Percentiles rank a stretch among this genome's conserved stretches.
phyloP scores from a whole-genome alignment of 345 rosid genomes.

The Alliaria petiolata region DNA sequence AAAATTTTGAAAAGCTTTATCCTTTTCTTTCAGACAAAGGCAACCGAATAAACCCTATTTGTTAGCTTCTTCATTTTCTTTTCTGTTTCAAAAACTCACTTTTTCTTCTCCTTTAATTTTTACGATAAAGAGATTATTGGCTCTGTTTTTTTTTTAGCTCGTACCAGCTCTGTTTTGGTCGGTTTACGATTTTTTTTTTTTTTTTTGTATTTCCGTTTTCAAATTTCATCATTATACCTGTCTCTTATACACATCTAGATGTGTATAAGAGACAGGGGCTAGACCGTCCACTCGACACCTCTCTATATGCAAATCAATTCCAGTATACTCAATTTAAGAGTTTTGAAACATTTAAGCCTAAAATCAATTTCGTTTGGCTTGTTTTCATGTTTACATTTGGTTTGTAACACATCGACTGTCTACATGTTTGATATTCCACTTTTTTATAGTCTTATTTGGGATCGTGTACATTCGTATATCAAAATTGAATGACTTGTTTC shows the following conservation, averaged over 20 bases:
- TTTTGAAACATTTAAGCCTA: not conserved
- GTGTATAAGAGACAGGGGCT: no score
- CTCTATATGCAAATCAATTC: no score
- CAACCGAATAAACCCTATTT: conserved; percentile 45
- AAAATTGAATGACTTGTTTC: not conserved
- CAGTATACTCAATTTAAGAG: no score
- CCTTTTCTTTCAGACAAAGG: conserved; percentile 58
- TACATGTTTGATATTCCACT: not conserved
- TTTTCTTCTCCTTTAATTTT: conserved; percentile 17
- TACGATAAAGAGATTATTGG: not conserved
- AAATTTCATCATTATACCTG: conserved; percentile 20
- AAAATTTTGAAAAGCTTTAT: conserved; percentile 39
- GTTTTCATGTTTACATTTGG: not conserved
- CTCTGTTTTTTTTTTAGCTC: conserved; percentile 7
- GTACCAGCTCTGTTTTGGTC: conserved; percentile 28
- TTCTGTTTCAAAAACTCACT: conserved; percentile 5
- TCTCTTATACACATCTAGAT: not conserved
- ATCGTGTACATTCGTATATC: not conserved
- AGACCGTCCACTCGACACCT: no score
- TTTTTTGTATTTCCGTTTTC: not conserved
- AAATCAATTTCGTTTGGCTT: not conserved
- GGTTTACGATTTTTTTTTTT: not conserved
- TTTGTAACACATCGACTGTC: not conserved
- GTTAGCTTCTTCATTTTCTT: not conserved
- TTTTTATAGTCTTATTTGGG: not conserved